Evolutionary conservation across 306 rosid species (phyloP), one percentile per base, ranked within the genome.

Genomic region (Trichosanthes truncata): DNA sequence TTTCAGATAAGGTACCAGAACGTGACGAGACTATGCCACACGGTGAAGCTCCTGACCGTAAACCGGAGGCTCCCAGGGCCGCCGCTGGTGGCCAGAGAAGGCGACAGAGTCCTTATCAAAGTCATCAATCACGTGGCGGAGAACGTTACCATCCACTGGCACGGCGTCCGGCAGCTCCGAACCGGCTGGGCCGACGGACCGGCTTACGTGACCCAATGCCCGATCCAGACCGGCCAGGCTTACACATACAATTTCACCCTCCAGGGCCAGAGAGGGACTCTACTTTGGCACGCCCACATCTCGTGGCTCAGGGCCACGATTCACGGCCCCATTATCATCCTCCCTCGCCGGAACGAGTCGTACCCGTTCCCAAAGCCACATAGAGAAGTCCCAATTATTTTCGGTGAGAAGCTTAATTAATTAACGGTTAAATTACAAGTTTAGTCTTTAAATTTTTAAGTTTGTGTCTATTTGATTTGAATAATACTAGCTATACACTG

Each of bases 111-210:
- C 17, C 48, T 82, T 45, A 56, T 94, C 43, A 92, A 89, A 56
- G 93, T 94, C 76, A 86, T 84, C 18, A 94, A 89, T 82, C 96
- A 88, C 43, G 72, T 92, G 73, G 81, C 89, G 3, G 80, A 87
- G 80, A 92, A 94, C 78, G 83, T 94, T n/a, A 84, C 87, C 67
- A 82, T 94, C 81, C 98, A 94, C 57, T 92, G 98, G 98, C 98
- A 94, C 73, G 98, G 98, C 0, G 36, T 94, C 17, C 84, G 89
- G 69, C 97, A 90, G 71, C 81, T 89, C 10, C 81, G 83, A 63
- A 92, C 82, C 80, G 94, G 86, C 0, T 94, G 98, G 97, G 86
- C 88, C 3, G 97, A 94, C 78, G 98, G 98, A 65, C 98, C 98
- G 7, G 88, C 94, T 1, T 94, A 94, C 74, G 74, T 94, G 0